Evolutionary conservation across 257 asterid species (phyloP).

Genomic region (Cruciata laevipes): DNA sequence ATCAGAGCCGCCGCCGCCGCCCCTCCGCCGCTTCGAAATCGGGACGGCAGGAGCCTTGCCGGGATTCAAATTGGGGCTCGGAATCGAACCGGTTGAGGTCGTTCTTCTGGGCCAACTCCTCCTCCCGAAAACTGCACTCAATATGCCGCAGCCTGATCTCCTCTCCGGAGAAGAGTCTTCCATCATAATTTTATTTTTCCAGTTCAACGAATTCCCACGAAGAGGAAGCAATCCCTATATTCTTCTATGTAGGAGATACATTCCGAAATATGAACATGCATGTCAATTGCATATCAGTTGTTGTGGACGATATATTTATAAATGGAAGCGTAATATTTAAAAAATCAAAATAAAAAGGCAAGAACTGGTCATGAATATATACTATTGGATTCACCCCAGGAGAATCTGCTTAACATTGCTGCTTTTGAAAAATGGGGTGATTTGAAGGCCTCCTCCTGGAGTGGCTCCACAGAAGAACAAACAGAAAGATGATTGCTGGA

Average conservation of each 20-base stretch:
- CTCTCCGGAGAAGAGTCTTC: slow-evolving; percentile 59
- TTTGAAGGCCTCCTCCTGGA: slow-evolving; percentile 27
- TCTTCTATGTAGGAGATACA: neutral
- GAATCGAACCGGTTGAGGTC: slow-evolving; percentile 46
- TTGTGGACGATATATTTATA: neutral
- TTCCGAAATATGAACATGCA: slow-evolving; percentile 12
- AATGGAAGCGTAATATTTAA: slow-evolving; percentile 1
- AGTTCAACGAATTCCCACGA: neutral
- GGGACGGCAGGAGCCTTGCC: slow-evolving; percentile 34
- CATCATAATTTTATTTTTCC: slow-evolving; percentile 22
- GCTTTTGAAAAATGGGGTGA: neutral
- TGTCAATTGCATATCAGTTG: slow-evolving; percentile 16
- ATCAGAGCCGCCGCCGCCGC: slow-evolving; percentile 14
- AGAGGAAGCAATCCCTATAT: too few species aligned
- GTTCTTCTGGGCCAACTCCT: slow-evolving; percentile 46
- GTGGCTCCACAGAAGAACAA: slow-evolving; percentile 13
- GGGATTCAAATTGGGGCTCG: slow-evolving; percentile 13
- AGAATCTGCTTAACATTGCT: slow-evolving; percentile 17
- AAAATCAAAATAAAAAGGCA: slow-evolving; percentile 4
- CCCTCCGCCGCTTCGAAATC: slow-evolving; percentile 18
- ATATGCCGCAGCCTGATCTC: slow-evolving; percentile 70
- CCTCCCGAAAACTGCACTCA: slow-evolving; percentile 70
- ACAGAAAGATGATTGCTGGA: slow-evolving; percentile 13
- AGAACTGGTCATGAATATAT: neutral
- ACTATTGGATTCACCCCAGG: slow-evolving; percentile 20